Evolutionary conservation across 805 yeast species (phyloP), one percentile per base, ranked within the genome.

Genomic region (Nakazawaea peltata): DNA sequence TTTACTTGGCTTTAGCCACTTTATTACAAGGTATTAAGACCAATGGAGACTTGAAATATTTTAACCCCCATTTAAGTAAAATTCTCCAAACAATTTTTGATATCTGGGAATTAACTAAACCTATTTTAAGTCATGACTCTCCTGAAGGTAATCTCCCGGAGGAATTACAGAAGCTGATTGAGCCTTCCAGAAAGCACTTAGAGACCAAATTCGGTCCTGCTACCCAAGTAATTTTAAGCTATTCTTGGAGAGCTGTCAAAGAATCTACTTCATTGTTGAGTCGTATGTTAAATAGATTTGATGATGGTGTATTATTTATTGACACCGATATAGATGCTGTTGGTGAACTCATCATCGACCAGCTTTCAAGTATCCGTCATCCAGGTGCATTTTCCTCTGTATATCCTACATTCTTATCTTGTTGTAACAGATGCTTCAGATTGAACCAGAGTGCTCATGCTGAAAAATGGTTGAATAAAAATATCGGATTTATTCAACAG

Each of bases 321-420:
- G 19, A 19, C 9, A 14, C 11, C 28, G 26, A 30, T 6, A 49
- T 69, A n/a, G 33, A 61, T 11, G 32, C 43, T 3, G 45, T 65
- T 21, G 84, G 92, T 9, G 66, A 70, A 1, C 48, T 79, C 5
- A 53, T 85, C 3, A 64, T 81, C 39, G 69, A 61, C 9, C 94
- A 87, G 50, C 59, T 92, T 24, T 68, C 84, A 3, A 65, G 75
- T 0, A 79, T 88, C 15, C 73, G 88, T 30, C 97, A 92, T 47
- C 70, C 94, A 41, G 97, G 97, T 22, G 95, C 97, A 0, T 84
- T 90, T 42, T 79, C 94, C 8, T 77, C 97, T 0, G 81, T 88
- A 0, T 78, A 83, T 43, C 95, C 96, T 4, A 72, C 92, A 0
- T 85, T 82, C 46, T 67, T 77, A 11, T 66, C 76, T 5, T 70